These are phyloP conservation scores for Gentiana dahurica DNA, from an alignment of 257 asterid species.

Conservation along the genomic window DNA sequence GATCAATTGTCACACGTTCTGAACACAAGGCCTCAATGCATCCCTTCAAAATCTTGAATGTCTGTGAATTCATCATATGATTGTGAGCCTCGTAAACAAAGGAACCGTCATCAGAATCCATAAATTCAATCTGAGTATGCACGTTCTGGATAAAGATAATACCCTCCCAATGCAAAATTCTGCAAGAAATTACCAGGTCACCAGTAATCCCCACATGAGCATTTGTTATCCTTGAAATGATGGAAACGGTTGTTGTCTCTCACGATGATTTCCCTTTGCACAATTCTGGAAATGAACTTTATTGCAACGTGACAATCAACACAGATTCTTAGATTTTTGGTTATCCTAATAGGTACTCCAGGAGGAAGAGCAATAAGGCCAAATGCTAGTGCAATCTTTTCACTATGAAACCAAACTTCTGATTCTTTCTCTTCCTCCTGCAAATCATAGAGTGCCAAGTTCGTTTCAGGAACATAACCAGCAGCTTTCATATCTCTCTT, in stretches of 20 bases:
- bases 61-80: too few relatives aligned
- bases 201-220: constrained; percentile 89
- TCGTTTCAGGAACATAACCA: constrained; percentile 62
- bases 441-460: constrained; percentile 56
- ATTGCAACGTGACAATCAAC: constrained; percentile 89
- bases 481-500: constrained; percentile 57
- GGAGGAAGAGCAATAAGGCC: constrained; percentile 68
- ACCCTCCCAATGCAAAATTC: too few relatives aligned
- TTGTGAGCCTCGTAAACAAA: too few relatives aligned
- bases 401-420: constrained; percentile 81
- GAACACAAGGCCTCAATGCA: too few relatives aligned
- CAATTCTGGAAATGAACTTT: constrained; percentile 62
- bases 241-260: constrained; percentile 78
- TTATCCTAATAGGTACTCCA: constrained; percentile 66
- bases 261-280: constrained; percentile 57
- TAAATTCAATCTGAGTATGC: too few relatives aligned
- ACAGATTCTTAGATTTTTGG: constrained; percentile 75
- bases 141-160: too few relatives aligned
- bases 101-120: too few relatives aligned
- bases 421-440: constrained; percentile 89
- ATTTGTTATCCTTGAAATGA: constrained; percentile 41
- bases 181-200: constrained; percentile 12
- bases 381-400: constrained; percentile 82
- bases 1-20: too few relatives aligned
- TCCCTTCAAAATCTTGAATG: too few relatives aligned